A percentile compares a stretch with the other conserved stretches of the same genome.
Evolutionary conservation across 164 flowering plant species (phyloP).

Genomic region (Chimonanthus praecox): DNA sequence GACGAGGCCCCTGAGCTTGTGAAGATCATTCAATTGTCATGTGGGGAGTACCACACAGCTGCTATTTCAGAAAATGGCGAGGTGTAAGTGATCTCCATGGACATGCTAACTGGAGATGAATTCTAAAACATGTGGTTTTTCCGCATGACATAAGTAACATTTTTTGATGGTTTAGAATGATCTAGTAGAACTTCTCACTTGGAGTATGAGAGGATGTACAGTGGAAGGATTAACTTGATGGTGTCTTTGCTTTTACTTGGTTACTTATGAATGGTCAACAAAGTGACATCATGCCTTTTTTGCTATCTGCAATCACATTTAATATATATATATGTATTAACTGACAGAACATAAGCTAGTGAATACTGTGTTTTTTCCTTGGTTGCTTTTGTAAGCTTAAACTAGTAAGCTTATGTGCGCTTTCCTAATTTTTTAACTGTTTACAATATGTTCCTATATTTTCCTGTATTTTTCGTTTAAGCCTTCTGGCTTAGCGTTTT

Average conservation of each 20-base stretch:
- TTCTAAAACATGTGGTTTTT: constrained; percentile 29
- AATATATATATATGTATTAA: no score
- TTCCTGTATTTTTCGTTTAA: no score
- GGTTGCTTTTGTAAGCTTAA: no score
- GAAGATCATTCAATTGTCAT: constrained; percentile 87
- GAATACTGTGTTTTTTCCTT: no score
- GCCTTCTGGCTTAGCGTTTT: no score
- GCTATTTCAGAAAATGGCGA: constrained; percentile 91
- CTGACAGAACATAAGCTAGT: no score
- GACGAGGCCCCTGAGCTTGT: constrained; percentile 97
- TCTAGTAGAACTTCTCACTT: constrained; percentile 22
- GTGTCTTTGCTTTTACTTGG: neutral
- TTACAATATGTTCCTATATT: no score
- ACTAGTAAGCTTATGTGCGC: no score
- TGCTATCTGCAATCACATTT: neutral
- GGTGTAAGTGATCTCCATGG: constrained; percentile 81
- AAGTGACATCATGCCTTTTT: neutral
- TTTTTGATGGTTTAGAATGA: constrained; percentile 20
- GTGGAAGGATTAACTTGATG: constrained; percentile 3
- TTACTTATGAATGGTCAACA: neutral
- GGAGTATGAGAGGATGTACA: constrained; percentile 21
- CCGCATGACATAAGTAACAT: constrained; percentile 37
- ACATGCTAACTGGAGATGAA: constrained; percentile 26
- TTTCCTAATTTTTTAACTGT: no score
- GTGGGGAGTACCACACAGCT: constrained; percentile 99